Conservation (phyloP, 2,329 filamentous ascomycete species). For the Xylaria sp. region DNA sequence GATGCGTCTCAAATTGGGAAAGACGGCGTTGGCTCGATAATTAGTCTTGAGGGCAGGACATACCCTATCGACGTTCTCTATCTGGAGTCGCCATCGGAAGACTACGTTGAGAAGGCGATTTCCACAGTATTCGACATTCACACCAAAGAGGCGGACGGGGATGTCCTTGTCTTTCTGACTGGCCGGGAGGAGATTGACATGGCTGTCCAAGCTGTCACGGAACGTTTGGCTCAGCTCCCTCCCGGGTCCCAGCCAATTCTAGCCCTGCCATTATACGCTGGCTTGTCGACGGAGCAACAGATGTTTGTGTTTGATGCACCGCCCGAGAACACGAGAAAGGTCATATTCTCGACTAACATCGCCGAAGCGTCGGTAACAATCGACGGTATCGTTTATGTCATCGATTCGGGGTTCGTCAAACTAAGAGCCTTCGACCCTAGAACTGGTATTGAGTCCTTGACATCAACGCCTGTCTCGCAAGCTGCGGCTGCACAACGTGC, state of each 20-base stretch:
- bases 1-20: slow-evolving; percentile 32
- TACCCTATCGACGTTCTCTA: slow-evolving; percentile 89
- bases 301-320: slow-evolving; percentile 92
- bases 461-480: slow-evolving; percentile 80
- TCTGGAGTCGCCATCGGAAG: slow-evolving; percentile 73
- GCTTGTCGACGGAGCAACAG: slow-evolving; percentile 86
- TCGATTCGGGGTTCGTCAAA: slow-evolving; percentile 92
- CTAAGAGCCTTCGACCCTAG: slow-evolving; percentile 80
- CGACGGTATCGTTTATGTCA: slow-evolving; percentile 85
- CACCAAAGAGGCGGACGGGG: slow-evolving; percentile 75
- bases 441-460: slow-evolving; percentile 86
- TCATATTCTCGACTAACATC: slow-evolving; percentile 93
- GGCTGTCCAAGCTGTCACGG: slow-evolving; percentile 76
- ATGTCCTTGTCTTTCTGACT: slow-evolving; percentile 89
- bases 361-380: slow-evolving; percentile 96
- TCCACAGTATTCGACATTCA: slow-evolving; percentile 89
- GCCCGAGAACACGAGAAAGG: slow-evolving; percentile 81
- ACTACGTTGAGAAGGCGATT: slow-evolving; percentile 84
- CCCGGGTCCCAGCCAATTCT: slow-evolving; percentile 63
- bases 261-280: slow-evolving; percentile 83
- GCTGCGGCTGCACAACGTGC: slow-evolving; percentile 91
- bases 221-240: slow-evolving; percentile 67
- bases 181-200: slow-evolving; percentile 91
- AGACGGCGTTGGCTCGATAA: slow-evolving; percentile 57
- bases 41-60: slow-evolving; percentile 84